Evolutionary conservation across 495 filamentous ascomycete species (phyloP).

Genomic region (Collariella sp.): DNA sequence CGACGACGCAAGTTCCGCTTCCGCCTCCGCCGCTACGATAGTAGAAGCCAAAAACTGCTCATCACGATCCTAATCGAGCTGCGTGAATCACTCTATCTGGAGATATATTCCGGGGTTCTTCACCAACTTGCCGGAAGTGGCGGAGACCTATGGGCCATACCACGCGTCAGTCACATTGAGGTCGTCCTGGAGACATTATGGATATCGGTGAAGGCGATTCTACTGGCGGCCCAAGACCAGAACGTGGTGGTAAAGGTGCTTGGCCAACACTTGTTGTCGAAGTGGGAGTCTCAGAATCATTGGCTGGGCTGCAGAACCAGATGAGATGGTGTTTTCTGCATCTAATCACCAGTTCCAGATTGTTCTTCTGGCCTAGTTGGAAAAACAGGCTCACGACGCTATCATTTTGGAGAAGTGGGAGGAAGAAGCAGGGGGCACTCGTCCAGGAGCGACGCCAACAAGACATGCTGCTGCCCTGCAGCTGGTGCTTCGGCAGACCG

Average conservation of each 20-base stretch:
- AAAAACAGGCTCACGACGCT: background rate
- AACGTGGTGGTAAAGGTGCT: conserved; percentile 8
- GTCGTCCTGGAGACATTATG: conserved; percentile 18
- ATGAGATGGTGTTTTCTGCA: conserved; percentile 27
- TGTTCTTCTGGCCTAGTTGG: conserved; percentile 21
- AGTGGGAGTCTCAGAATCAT: conserved; percentile 23
- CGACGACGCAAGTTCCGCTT: conserved; percentile 16
- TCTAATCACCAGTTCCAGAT: conserved; percentile 27
- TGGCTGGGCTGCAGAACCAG: conserved; percentile 15
- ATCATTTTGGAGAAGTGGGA: conserved; percentile 17
- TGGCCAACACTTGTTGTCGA: conserved; percentile 32
- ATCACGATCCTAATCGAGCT: conserved; percentile 15
- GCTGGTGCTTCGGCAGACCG: conserved; percentile 1
- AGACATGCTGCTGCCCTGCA: background rate
- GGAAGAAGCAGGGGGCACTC: background rate
- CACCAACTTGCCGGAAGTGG: conserved; percentile 9
- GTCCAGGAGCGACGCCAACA: conserved; percentile 14
- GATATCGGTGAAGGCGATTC: conserved; percentile 17
- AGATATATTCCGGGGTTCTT: background rate
- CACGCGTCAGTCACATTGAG: conserved; percentile 8
- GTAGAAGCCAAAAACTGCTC: conserved; percentile 6
- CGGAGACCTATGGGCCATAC: conserved; percentile 4
- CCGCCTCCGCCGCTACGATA: conserved; percentile 19
- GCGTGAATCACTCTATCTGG: conserved; percentile 17
- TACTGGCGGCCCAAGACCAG: conserved; percentile 17